These are phyloP conservation scores for Fomitopsis schrenkii DNA, from an alignment of 1,284 basidiomycete species.

Conservation along the genomic window DNA sequence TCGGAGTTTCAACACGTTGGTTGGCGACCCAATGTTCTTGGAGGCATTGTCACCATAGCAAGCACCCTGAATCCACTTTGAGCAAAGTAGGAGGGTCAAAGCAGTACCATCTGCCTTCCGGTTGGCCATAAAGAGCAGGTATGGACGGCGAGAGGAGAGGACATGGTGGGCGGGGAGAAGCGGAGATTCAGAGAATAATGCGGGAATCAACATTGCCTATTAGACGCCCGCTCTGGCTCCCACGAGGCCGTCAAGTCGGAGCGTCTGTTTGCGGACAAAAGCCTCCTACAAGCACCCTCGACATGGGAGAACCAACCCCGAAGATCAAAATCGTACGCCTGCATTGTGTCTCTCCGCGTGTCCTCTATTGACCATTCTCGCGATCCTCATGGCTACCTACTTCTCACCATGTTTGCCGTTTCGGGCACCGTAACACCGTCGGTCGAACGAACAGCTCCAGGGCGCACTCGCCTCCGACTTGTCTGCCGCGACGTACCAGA, in stretches of 20 bases:
- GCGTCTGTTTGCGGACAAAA: too few relatives aligned
- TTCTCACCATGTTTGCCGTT: not conserved
- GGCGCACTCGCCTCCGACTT: constrained; percentile 75
- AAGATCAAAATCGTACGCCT: constrained; percentile 52
- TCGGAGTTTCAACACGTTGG: constrained; percentile 4
- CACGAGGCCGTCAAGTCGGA: too few relatives aligned
- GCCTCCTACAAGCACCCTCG: too few relatives aligned
- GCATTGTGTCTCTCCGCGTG: constrained; percentile 1
- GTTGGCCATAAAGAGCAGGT: not conserved
- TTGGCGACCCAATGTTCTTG: not conserved
- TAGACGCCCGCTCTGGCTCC: too few relatives aligned
- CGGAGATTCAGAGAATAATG: not conserved
- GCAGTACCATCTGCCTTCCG: not conserved
- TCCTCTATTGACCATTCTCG: not conserved
- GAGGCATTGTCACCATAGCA: not conserved
- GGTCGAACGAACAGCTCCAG: constrained; percentile 46
- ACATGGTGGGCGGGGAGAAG: not conserved
- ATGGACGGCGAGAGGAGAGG: not conserved
- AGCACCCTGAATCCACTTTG: too few relatives aligned
- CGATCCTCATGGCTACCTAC: not conserved
- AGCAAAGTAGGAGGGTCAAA: too few relatives aligned
- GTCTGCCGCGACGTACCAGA: constrained; percentile 89
- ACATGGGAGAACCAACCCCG: constrained; percentile 45
- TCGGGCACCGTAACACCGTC: not conserved
- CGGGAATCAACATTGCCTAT: not conserved